Evolutionary conservation across 2,329 filamentous ascomycete species (phyloP), one percentile per base, ranked within the genome.

Genomic region (Boeremia lycopersici): DNA sequence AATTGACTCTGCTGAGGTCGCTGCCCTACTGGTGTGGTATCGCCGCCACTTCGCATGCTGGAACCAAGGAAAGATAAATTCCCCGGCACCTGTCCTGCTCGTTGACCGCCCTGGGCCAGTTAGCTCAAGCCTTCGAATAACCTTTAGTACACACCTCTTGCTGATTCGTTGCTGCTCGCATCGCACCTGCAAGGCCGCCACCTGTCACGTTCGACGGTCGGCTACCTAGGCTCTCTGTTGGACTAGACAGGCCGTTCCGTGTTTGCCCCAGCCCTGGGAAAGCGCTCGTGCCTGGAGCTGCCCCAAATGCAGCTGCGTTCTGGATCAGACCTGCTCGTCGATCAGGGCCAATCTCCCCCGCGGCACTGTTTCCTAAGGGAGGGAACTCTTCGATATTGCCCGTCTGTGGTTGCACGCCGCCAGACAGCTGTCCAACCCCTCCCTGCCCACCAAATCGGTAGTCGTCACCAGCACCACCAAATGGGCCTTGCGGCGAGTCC

Each of bases 371-470:
- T 47, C 82, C 81, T 43, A 86, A 71, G n/a, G 84, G 83, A 54
- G 84, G 83, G 54, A 86, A 86, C 48, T 86, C 84, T 13, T 86
- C 83, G 42, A 84, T 83, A 62, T 81, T 84, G 59, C 80, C 80
- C 25, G 82, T 78, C 60, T 83, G 81, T 36, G 82, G 81, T 57
- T 84, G 82, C 34, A 72, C 74, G 35, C 76, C 74, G 19, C 76
- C 76, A 46, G 79, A 77, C 44, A 83, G 70, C 64, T 82, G 81
- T 45, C 80, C 79, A 48, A 80, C 80, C 33, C 82, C 80, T 42
- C 77, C 77, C 67, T 84, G 81, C 30, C 79, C 81, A 34, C 84
- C 84, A 62, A 82, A 84, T 33, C 83, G 78, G 62, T 83, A 85
- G 57, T 84, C 82, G 65, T 81, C 83, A 54, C 78, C 76, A 41